A percentile compares a stretch with the other conserved stretches of the same genome.
phyloP scores from a whole-genome alignment of 139 green algal species.

The Chlamydomonas sp. region DNA sequence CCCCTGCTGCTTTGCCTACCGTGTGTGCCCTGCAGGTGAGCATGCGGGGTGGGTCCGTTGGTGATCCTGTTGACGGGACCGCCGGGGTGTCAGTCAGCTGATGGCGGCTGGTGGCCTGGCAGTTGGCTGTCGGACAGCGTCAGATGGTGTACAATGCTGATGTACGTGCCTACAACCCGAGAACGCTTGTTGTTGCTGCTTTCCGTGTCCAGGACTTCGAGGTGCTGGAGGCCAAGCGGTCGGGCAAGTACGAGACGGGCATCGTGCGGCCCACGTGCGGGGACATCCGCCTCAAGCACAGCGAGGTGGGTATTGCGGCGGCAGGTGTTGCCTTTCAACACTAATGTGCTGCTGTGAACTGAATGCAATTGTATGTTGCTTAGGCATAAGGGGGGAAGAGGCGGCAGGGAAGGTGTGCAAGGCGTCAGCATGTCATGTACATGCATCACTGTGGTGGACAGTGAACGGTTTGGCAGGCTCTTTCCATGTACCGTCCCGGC shows the following conservation, averaged over 20 bases:
- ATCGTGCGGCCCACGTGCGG: constrained; percentile 64
- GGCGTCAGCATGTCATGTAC: constrained; percentile 17
- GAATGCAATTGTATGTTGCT: background rate
- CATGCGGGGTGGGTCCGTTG: too few species aligned
- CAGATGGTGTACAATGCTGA: constrained; percentile 1
- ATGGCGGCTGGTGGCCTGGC: too few species aligned
- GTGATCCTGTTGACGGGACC: too few species aligned
- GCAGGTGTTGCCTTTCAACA: too few species aligned
- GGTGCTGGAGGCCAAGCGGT: constrained; percentile 59
- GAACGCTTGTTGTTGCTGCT: background rate
- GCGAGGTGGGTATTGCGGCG: constrained; percentile 9
- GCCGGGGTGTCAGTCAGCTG: too few species aligned
- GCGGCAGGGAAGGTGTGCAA: background rate
- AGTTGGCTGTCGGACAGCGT: background rate
- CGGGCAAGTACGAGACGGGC: constrained; percentile 59
- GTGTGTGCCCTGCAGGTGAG: too few species aligned
- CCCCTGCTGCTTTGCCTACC: too few species aligned
- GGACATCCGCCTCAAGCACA: constrained; percentile 45
- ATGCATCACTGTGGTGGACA: background rate
- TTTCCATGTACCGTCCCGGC: background rate
- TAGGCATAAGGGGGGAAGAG: background rate
- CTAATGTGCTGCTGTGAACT: too few species aligned
- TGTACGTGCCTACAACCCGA: background rate
- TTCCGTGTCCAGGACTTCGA: constrained; percentile 38
- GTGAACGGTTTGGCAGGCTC: background rate